These are phyloP conservation scores for Thalassiosira exigua DNA, from an alignment of 352 stramenopile species.

Conservation along the genomic window DNA sequence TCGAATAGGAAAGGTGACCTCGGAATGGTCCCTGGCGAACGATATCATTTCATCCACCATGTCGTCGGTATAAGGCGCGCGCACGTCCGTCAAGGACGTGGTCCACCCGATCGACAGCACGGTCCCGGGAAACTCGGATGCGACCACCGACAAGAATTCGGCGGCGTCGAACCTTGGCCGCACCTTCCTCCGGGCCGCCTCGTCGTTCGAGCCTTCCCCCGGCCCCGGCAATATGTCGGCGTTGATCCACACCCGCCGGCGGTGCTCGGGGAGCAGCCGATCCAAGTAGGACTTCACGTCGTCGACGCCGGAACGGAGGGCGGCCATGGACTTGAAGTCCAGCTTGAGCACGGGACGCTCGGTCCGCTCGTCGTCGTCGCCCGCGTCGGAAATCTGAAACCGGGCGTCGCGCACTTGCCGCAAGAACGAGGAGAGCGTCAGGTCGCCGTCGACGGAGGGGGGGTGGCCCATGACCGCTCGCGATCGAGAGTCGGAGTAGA, in stretches of 20 bases:
- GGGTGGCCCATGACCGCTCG: slow-evolving; percentile 47
- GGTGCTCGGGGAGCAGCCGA: slow-evolving; percentile 3
- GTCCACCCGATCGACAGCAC: slow-evolving; percentile 38
- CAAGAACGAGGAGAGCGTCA: slow-evolving; percentile 39
- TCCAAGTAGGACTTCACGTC: slow-evolving; percentile 20
- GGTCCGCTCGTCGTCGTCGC: not conserved
- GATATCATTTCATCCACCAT: slow-evolving; percentile 43
- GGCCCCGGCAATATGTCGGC: slow-evolving; percentile 42
- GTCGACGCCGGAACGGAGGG: slow-evolving; percentile 25
- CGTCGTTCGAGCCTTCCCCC: slow-evolving; percentile 23
- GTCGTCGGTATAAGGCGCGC: slow-evolving; percentile 31
- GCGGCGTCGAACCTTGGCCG: slow-evolving; percentile 20
- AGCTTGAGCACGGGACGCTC: slow-evolving; percentile 34
- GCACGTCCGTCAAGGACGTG: slow-evolving; percentile 24
- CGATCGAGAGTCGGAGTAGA: slow-evolving; percentile 29
- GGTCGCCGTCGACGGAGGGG: slow-evolving; percentile 30
- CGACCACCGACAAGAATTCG: slow-evolving; percentile 30
- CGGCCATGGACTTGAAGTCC: slow-evolving; percentile 45
- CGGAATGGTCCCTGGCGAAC: slow-evolving; percentile 2
- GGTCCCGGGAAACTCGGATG: slow-evolving; percentile 17
- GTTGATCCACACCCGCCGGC: slow-evolving; percentile 42
- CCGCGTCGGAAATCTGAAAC: slow-evolving; percentile 30
- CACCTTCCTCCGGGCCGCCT: slow-evolving; percentile 10
- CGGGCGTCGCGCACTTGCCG: slow-evolving; percentile 17
- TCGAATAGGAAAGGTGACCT: slow-evolving; percentile 39